Percentiles rank a stretch among this genome's conserved stretches.
phyloP scores from a whole-genome alignment of 805 yeast genomes.

The Lipomyces spencermartinsiae region DNA sequence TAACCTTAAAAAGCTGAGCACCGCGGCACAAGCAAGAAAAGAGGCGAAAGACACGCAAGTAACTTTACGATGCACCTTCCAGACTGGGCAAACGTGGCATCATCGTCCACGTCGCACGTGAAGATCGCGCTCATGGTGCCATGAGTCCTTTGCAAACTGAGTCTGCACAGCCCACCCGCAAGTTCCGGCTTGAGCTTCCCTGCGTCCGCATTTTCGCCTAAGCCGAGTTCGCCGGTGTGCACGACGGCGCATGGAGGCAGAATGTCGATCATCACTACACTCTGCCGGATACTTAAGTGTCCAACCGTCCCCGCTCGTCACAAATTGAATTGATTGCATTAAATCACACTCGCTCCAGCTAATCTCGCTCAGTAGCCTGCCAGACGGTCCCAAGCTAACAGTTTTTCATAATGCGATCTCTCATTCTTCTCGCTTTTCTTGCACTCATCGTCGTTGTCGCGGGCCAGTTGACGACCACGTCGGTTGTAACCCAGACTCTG shows the following conservation, averaged over 20 bases:
- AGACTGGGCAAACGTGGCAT: neutral
- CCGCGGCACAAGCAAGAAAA: neutral
- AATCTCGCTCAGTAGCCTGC: neutral
- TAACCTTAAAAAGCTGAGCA: neutral
- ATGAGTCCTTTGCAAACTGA: neutral
- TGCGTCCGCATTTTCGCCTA: neutral
- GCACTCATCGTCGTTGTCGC: conserved; percentile 1
- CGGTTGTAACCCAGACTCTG: no score
- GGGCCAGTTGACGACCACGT: neutral
- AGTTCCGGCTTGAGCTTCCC: neutral
- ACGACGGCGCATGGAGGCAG: neutral
- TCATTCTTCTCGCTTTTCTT: neutral
- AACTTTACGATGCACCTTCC: neutral
- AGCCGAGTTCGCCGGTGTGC: neutral
- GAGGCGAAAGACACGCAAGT: neutral
- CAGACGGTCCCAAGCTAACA: neutral
- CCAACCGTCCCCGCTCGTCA: neutral
- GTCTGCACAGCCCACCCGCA: neutral
- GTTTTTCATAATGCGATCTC: conserved; percentile 6
- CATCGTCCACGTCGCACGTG: neutral
- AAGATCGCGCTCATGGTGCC: neutral
- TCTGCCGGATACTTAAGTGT: neutral
- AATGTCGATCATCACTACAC: neutral
- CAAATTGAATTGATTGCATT: neutral
- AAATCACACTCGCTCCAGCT: neutral